Evolutionary conservation across 305 asterid species (phyloP), one percentile per base, ranked within the genome.

Genomic region (Ilex paraguariensis): DNA sequence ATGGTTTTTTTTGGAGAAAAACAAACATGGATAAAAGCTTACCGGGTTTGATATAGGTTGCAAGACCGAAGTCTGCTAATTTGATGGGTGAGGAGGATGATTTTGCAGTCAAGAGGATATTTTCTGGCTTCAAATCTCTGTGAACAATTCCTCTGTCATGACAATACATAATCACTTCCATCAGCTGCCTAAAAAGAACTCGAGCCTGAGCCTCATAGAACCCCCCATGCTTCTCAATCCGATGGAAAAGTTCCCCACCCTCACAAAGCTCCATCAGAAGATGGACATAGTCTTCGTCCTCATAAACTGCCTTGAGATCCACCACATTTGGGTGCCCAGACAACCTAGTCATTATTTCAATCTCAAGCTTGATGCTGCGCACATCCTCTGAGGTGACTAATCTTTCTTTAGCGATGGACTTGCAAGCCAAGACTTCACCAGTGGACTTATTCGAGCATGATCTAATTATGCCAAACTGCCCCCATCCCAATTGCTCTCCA

Each of bases 21-120:
- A 49, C 64, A 59, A 52, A 60, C 10, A 61, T 30, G 15, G 30
- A 33, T 54, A 54, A 54, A 54, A 15, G 39, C 8, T 70, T 74
- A 83, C 90, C 86, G n/a, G 75, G 70, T 61, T 57, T 57, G 21
- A 76, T 76, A 60, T 83, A 67, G 2, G 86, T 83, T 10, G 90
- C 90, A 56, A 83, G 90, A 68, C 90, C 90, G 73, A 84, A 84
- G 69, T 84, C 87, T 0, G 90, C 90, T 78, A 84, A 65, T 70
- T 84, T 84, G 72, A 79, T 81, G 3, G 79, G 75, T 21, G 90
- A 76, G 31, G 62, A 71, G 13, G 84, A 62, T 17, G 81, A 66
- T 59, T 59, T 76, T 8, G 84, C 75, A 57, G 66, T 81, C 49
- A 78, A 54, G 54, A 84, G 85, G 42, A 81, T 81, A 51, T 84